Conservation (phyloP, 2,329 filamentous ascomycete species). For the Penicillium crustosum region DNA sequence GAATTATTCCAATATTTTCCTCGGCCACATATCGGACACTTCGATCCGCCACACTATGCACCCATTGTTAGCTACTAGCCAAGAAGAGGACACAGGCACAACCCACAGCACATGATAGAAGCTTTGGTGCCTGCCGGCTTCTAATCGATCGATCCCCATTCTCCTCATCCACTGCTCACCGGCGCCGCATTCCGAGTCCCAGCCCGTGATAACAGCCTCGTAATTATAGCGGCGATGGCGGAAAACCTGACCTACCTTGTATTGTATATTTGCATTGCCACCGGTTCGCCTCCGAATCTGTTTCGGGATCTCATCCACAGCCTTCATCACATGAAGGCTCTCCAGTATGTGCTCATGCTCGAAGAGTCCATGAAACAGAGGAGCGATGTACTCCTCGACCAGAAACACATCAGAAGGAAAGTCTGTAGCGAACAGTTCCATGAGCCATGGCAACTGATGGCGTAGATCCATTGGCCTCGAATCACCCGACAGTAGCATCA, state of each 20-base stretch:
- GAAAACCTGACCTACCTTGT: conserved; percentile 79
- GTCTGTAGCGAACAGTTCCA: conserved; percentile 62
- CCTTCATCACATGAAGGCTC: conserved; percentile 56
- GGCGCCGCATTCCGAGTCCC: conserved; percentile 64
- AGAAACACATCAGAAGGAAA: conserved; percentile 72
- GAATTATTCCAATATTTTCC: conserved; percentile 72
- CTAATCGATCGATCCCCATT: conserved; percentile 62
- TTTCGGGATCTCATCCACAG: conserved; percentile 57
- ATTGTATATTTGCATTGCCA: conserved; percentile 55
- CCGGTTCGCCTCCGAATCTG: conserved; percentile 40
- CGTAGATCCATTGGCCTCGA: conserved; percentile 53
- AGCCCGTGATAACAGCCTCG: conserved; percentile 81
- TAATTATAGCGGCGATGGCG: conserved; percentile 78
- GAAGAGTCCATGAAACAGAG: conserved; percentile 55
- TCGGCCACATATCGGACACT: conserved; percentile 74
- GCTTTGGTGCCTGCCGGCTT: conserved; percentile 63
- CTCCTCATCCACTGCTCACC: conserved; percentile 63
- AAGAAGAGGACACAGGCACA: background rate
- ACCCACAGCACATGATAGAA: conserved; percentile 89
- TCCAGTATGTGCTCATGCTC: conserved; percentile 57
- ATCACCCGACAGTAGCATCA: conserved; percentile 53
- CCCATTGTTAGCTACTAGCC: conserved; percentile 21
- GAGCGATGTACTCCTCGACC: conserved; percentile 66
- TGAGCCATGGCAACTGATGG: conserved; percentile 63
- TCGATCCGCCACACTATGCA: conserved; percentile 61